Evolutionary conservation across 1,139 yeast species (phyloP).

Genomic region (Magnusiomyces paraingens): DNA sequence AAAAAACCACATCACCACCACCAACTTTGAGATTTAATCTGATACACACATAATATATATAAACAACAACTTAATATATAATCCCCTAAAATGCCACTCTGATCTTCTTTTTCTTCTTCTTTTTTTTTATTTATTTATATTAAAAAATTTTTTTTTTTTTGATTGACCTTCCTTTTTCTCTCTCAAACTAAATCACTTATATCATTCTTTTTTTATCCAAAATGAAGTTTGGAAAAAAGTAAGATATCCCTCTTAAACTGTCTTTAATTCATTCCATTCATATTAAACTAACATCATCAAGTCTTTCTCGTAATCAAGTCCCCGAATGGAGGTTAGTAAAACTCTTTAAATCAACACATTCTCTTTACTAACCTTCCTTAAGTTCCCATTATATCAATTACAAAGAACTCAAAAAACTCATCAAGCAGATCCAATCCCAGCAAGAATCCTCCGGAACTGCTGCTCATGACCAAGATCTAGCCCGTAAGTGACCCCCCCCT

Average conservation of each 20-base stretch:
- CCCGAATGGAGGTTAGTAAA: conserved; percentile 69
- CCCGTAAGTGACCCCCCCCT: conserved; percentile 23
- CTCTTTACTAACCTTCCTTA: conserved; percentile 16
- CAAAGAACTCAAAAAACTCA: conserved; percentile 73
- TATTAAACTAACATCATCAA: conserved; percentile 19
- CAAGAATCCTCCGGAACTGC: conserved; percentile 9
- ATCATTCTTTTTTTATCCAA: neutral
- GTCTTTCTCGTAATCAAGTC: conserved; percentile 70
- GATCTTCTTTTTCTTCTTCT: neutral
- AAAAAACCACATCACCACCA: too few species aligned
- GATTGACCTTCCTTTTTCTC: neutral
- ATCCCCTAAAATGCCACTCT: too few species aligned
- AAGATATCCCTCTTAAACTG: conserved; percentile 13
- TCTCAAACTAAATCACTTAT: neutral
- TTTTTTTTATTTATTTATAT: neutral
- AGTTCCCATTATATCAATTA: conserved; percentile 70
- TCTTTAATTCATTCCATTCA: neutral
- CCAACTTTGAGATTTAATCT: too few species aligned
- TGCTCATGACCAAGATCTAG: conserved; percentile 23
- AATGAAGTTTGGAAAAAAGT: conserved; percentile 86
- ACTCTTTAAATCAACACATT: neutral
- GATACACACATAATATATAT: too few species aligned
- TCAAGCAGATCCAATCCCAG: conserved; percentile 45
- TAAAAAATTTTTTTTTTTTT: too few species aligned
- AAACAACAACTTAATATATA: too few species aligned